Percentiles rank a stretch among this genome's conserved stretches.
Conservation (phyloP, 345 rosid genomes). For the Melastoma malabathricum region DNA sequence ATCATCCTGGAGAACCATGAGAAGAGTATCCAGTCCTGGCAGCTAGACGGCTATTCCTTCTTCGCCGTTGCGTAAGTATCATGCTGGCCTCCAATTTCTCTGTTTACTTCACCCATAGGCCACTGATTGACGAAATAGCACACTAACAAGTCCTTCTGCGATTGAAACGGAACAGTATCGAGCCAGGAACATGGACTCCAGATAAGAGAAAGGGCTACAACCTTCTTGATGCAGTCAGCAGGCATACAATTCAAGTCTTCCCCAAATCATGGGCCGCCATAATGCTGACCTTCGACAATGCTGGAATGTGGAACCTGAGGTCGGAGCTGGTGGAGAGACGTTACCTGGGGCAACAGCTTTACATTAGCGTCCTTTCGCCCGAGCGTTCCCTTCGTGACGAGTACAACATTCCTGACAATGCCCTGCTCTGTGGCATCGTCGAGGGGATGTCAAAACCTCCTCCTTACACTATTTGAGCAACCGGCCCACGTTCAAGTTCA, state of each 20-base stretch:
- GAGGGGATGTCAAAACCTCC: slow-evolving; percentile 9
- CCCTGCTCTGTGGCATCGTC: slow-evolving; percentile 11
- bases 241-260: slow-evolving; percentile 21
- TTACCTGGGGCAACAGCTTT: slow-evolving; percentile 32
- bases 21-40: slow-evolving; percentile 26
- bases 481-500: neutral
- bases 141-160: neutral
- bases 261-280: slow-evolving; percentile 34
- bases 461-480: slow-evolving; percentile 9
- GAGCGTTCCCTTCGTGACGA: slow-evolving; percentile 14
- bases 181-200: slow-evolving; percentile 16
- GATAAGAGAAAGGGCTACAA: slow-evolving; percentile 9
- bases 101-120: neutral
- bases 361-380: slow-evolving; percentile 19
- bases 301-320: slow-evolving; percentile 41
- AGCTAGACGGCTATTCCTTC: slow-evolving; percentile 39
- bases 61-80: slow-evolving; percentile 27
- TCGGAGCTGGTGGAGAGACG: slow-evolving; percentile 24
- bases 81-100: neutral
- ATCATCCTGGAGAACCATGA: slow-evolving; percentile 27
- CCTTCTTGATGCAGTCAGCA: slow-evolving; percentile 9
- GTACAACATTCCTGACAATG: slow-evolving; percentile 10
- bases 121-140: too few species aligned
- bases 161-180: slow-evolving; percentile 7
- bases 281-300: slow-evolving; percentile 28